Conservation (phyloP, 2,329 filamentous ascomycete species). For the Fusarium agapanthi region DNA sequence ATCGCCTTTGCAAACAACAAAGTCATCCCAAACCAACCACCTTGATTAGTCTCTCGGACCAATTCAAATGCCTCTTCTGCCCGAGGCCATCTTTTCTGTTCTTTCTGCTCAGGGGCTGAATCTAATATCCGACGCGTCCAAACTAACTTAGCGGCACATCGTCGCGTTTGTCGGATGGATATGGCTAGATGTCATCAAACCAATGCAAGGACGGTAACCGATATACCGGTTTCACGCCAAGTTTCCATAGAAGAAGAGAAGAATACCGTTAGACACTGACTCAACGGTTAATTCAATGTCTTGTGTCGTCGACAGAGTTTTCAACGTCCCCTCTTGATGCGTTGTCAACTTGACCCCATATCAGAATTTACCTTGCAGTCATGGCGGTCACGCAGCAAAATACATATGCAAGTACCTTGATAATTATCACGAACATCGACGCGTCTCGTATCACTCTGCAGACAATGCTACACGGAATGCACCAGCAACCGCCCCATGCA, state of each 20-base stretch:
- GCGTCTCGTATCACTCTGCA: conserved; percentile 13
- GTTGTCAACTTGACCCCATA: conserved; percentile 13
- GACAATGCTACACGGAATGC: conserved; percentile 17
- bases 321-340: background rate
- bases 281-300: background rate
- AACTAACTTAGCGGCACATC: conserved; percentile 11
- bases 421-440: background rate
- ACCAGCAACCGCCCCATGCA: conserved; percentile 19
- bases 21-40: conserved; percentile 10
- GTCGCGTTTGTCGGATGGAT: conserved; percentile 2
- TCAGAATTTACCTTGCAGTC: conserved; percentile 2
- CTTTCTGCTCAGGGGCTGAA: conserved; percentile 27
- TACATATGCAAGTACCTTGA: background rate
- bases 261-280: background rate
- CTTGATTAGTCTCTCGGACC: conserved; percentile 7
- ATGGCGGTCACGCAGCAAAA: conserved; percentile 23
- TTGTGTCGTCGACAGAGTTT: background rate
- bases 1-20: conserved; percentile 11
- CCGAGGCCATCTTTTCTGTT: conserved; percentile 20
- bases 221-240: conserved; percentile 14
- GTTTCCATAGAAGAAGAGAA: background rate
- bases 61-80: conserved; percentile 20
- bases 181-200: conserved; percentile 1
- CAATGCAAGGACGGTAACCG: conserved; percentile 6
- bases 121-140: conserved; percentile 6